Percentiles rank a stretch among this genome's conserved stretches.
phyloP scores from a whole-genome alignment of 495 filamentous ascomycete genomes.

The Hypomontagnella monticulosa region DNA sequence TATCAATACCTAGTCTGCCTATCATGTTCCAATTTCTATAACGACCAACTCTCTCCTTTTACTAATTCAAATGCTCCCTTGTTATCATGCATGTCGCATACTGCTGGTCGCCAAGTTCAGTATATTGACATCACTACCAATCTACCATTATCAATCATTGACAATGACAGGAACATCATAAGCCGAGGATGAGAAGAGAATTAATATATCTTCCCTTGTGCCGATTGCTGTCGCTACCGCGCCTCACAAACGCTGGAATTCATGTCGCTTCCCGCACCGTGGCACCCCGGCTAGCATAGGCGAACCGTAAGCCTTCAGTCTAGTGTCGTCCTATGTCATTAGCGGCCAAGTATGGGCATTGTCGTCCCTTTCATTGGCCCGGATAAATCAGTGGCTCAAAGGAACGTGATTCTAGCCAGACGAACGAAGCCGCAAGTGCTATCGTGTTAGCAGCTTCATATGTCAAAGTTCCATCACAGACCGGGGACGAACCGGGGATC shows the following conservation, averaged over 20 bases:
- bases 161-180: neutral
- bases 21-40: no score
- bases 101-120: neutral
- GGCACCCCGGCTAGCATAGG: slow-evolving; percentile 21
- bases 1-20: no score
- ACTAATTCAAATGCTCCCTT: no score
- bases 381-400: slow-evolving; percentile 29
- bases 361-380: slow-evolving; percentile 28
- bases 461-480: slow-evolving; percentile 23
- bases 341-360: slow-evolving; percentile 13
- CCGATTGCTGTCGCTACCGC: slow-evolving; percentile 4
- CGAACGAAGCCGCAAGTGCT: slow-evolving; percentile 13
- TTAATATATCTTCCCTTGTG: slow-evolving; percentile 14
- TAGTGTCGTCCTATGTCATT: slow-evolving; percentile 1
- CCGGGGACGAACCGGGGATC: slow-evolving; percentile 30
- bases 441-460: slow-evolving; percentile 5
- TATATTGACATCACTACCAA: neutral
- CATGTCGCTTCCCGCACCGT: slow-evolving; percentile 16
- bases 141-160: neutral
- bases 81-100: neutral
- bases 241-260: slow-evolving; percentile 1
- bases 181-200: neutral
- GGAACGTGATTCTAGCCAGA: slow-evolving; percentile 30
- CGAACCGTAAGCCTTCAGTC: slow-evolving; percentile 5
- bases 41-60: no score